phyloP scores from a whole-genome alignment of 495 filamentous ascomycete genomes.

The Hypoxylon lenormandii region DNA sequence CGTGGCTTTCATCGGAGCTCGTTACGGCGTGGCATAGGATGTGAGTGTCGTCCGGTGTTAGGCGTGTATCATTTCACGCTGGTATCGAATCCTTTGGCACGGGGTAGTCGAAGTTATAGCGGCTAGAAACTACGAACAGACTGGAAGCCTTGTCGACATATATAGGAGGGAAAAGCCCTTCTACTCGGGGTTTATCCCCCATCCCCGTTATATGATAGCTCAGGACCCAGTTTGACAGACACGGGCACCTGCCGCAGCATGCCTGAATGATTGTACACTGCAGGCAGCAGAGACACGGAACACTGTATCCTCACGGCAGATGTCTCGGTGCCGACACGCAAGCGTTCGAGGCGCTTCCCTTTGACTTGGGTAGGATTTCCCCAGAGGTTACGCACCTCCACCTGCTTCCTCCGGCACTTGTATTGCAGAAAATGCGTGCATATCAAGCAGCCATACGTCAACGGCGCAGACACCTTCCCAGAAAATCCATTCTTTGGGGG shows the following conservation, averaged over 20 bases:
- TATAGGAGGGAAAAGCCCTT: neutral
- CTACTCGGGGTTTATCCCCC: neutral
- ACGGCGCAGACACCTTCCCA: constrained; percentile 22
- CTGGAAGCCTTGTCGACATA: constrained; percentile 30
- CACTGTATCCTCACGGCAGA: constrained; percentile 26
- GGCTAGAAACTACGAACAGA: neutral
- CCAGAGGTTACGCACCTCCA: constrained; percentile 24
- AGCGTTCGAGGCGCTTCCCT: constrained; percentile 13
- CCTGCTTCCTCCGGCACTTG: constrained; percentile 24
- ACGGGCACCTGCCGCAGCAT: constrained; percentile 32
- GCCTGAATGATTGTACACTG: constrained; percentile 27
- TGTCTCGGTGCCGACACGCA: constrained; percentile 40
- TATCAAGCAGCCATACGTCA: constrained; percentile 28
- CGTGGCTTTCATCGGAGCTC: neutral
- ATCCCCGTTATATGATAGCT: constrained; percentile 23
- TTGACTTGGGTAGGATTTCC: constrained; percentile 40
- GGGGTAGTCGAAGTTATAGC: neutral
- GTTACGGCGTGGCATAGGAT: constrained; percentile 13
- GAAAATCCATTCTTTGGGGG: constrained; percentile 1
- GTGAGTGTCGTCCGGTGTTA: constrained; percentile 19
- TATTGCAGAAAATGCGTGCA: constrained; percentile 31
- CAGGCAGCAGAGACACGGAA: constrained; percentile 29
- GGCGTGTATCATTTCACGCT: neutral
- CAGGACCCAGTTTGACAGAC: constrained; percentile 25
- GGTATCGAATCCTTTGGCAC: constrained; percentile 3